Evolutionary conservation across 1,284 basidiomycete species (phyloP).

Genomic region (Tilletia setariae): DNA sequence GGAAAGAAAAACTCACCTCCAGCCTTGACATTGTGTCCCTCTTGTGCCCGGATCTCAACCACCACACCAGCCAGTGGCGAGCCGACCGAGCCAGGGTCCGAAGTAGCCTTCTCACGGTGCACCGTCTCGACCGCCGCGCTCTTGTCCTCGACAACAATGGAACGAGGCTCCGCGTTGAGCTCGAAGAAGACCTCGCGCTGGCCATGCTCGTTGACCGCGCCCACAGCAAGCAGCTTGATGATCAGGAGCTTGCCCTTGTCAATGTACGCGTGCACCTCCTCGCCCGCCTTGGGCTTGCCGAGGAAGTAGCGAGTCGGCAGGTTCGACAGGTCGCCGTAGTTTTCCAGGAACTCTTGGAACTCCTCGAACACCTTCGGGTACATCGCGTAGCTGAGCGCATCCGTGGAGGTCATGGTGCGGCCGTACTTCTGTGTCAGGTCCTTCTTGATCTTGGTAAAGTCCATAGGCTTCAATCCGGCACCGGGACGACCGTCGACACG

Average conservation of each 20-base stretch:
- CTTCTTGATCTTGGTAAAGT: constrained; percentile 93
- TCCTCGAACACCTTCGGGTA: constrained; percentile 97
- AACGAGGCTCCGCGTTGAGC: constrained; percentile 54
- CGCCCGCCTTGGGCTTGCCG: constrained; percentile 81
- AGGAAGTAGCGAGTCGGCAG: constrained; percentile 97
- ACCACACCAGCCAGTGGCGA: constrained; percentile 82
- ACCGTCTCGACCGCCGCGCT: constrained; percentile 88
- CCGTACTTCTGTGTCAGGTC: constrained; percentile 91
- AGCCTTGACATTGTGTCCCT: constrained; percentile 94
- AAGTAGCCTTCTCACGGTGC: constrained; percentile 85
- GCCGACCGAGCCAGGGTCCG: constrained; percentile 90
- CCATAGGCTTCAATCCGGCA: constrained; percentile 75
- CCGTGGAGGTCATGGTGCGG: constrained; percentile 74
- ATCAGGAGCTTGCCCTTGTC: constrained; percentile 94
- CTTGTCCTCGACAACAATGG: constrained; percentile 77
- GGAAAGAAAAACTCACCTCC: constrained; percentile 57
- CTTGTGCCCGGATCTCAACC: constrained; percentile 93
- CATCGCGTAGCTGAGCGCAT: constrained; percentile 94
- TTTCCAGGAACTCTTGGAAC: constrained; percentile 88
- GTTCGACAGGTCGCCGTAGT: constrained; percentile 78
- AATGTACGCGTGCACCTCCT: constrained; percentile 95
- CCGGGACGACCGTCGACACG: constrained; percentile 92
- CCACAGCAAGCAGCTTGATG: constrained; percentile 90
- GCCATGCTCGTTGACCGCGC: constrained; percentile 84
- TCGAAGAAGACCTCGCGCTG: constrained; percentile 98